Percentiles rank a stretch among this genome's conserved stretches.
These are phyloP conservation scores for Rhytidiadelphus loreus DNA, from an alignment of 225 moss, liverwort and hornwort genomes.

Conservation along the genomic window DNA sequence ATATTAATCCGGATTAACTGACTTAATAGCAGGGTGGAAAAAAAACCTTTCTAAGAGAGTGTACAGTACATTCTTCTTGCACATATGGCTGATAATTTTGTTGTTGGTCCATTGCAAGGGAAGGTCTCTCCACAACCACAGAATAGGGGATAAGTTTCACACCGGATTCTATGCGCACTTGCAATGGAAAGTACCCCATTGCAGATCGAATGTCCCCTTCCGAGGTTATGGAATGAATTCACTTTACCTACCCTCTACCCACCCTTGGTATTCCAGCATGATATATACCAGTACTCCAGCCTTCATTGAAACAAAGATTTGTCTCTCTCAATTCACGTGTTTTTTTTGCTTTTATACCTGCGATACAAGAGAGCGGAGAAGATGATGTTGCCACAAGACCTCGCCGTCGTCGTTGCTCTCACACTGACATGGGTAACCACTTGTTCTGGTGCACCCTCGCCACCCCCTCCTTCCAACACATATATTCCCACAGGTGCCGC, in stretches of 20 bases:
- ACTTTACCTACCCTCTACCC: conserved; percentile 22
- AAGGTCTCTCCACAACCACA: background rate
- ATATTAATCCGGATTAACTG: background rate
- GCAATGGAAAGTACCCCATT: background rate
- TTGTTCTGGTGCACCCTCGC: background rate
- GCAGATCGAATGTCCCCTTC: background rate
- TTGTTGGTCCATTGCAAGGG: background rate
- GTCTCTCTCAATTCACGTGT: background rate
- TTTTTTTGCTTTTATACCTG: background rate
- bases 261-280: background rate
- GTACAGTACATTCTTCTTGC: background rate
- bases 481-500: conserved; percentile 7
- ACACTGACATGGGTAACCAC: background rate
- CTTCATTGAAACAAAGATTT: background rate
- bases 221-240: background rate
- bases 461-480: background rate
- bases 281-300: background rate
- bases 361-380: background rate
- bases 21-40: background rate
- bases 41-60: background rate
- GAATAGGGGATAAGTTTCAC: background rate
- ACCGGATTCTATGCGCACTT: background rate
- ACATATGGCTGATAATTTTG: too few relatives aligned
- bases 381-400: background rate
- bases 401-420: background rate